Conservation (phyloP, 2,329 filamentous ascomycete species). For the Fusarium sp. region DNA sequence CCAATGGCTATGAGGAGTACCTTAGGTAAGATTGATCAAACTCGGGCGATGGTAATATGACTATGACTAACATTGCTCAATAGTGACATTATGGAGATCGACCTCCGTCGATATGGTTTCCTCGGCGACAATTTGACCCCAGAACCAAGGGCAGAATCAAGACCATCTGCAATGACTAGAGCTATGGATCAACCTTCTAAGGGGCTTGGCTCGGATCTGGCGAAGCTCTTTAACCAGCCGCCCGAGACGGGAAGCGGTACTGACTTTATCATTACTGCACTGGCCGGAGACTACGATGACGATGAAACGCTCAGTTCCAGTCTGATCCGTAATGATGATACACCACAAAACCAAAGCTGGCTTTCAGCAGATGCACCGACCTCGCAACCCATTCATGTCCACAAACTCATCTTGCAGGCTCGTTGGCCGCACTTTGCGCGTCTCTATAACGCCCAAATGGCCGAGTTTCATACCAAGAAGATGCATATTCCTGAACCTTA, state of each 20-base stretch:
- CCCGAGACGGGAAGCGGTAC: constrained; percentile 88
- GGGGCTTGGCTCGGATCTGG: constrained; percentile 85
- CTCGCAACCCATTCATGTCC: constrained; percentile 90
- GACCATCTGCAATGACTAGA: constrained; percentile 63
- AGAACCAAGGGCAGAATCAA: constrained; percentile 65
- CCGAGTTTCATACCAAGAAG: constrained; percentile 94
- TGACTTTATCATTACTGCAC: constrained; percentile 91
- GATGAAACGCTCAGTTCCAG: constrained; percentile 71
- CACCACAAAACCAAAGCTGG: constrained; percentile 65
- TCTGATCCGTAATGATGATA: constrained; percentile 61
- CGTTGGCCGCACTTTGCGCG: constrained; percentile 97
- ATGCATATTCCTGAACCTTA: constrained; percentile 99
- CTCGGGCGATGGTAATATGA: not conserved
- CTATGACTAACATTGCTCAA: constrained; percentile 44
- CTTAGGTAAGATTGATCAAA: constrained; percentile 64
- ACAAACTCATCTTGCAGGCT: constrained; percentile 92
- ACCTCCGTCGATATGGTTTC: constrained; percentile 90
- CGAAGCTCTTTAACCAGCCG: constrained; percentile 86
- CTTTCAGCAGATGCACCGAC: constrained; percentile 73
- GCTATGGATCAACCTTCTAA: constrained; percentile 69
- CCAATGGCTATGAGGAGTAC: constrained; percentile 86
- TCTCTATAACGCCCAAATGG: constrained; percentile 93
- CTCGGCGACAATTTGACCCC: constrained; percentile 80
- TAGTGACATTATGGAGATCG: constrained; percentile 91
- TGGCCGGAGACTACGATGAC: constrained; percentile 80